A percentile compares a stretch with the other conserved stretches of the same genome.
Evolutionary conservation across 2,329 filamentous ascomycete genomes (phyloP).

Genomic region (Arthrobotrys pseudoclavata): DNA sequence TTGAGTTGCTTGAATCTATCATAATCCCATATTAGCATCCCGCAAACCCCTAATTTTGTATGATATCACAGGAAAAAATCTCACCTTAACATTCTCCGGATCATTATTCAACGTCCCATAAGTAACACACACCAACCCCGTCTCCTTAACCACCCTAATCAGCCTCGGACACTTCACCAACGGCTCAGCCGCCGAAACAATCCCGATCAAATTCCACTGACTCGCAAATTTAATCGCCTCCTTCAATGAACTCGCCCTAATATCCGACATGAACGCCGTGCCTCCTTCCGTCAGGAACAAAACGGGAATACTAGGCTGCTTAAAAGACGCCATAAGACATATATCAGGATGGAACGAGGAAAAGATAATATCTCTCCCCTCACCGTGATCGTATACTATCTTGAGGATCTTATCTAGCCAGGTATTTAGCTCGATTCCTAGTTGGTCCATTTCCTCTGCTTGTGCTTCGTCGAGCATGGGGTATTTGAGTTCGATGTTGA

Average conservation of each 20-base stretch:
- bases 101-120: constrained; percentile 95
- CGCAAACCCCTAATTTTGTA: constrained; percentile 6
- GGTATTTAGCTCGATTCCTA: constrained; percentile 93
- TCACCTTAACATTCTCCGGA: constrained; percentile 83
- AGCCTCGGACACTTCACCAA: constrained; percentile 89
- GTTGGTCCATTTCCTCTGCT: constrained; percentile 95
- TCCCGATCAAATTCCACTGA: constrained; percentile 92
- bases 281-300: constrained; percentile 94
- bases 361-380: constrained; percentile 92
- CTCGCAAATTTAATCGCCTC: constrained; percentile 95
- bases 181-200: constrained; percentile 89
- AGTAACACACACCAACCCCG: constrained; percentile 91
- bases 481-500: constrained; percentile 99
- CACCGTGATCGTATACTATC: constrained; percentile 88
- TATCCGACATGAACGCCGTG: constrained; percentile 83
- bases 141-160: constrained; percentile 88
- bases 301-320: constrained; percentile 87
- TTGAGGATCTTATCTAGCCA: constrained; percentile 94
- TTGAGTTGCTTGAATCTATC: constrained; percentile 86
- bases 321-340: constrained; percentile 92
- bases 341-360: constrained; percentile 98
- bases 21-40: constrained; percentile 46
- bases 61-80: neutral
- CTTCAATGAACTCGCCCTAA: constrained; percentile 89
- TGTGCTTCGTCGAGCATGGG: constrained; percentile 97